A percentile compares a stretch with the other conserved stretches of the same genome.
phyloP scores from a whole-genome alignment of 1,139 yeast genomes.

The Protomyces inundatus region DNA sequence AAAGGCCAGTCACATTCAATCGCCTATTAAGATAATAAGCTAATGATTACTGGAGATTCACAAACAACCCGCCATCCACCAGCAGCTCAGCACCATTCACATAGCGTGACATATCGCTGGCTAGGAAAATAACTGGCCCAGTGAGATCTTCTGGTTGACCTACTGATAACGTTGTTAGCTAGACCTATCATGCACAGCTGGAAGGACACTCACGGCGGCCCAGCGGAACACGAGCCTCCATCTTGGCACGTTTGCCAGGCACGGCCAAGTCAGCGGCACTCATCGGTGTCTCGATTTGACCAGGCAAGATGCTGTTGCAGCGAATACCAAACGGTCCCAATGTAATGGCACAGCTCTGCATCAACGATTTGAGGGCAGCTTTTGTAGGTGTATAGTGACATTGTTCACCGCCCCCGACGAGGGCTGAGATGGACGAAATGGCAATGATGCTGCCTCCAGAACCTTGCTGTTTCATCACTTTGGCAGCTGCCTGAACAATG shows the following conservation, averaged over 20 bases:
- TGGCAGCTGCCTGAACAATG: conserved; percentile 48
- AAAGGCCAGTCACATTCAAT: too few species aligned
- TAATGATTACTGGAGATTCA: conserved; percentile 43
- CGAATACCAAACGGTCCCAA: conserved; percentile 45
- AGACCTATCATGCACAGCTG: too few species aligned
- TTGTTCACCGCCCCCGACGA: conserved; percentile 52
- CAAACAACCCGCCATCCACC: conserved; percentile 49
- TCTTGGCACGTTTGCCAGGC: conserved; percentile 41
- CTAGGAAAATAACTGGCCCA: conserved; percentile 48
- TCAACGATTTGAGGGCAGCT: conserved; percentile 52
- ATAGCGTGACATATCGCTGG: conserved; percentile 45
- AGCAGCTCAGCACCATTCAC: conserved; percentile 46
- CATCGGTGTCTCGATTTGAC: conserved; percentile 48
- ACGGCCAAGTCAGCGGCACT: conserved; percentile 42
- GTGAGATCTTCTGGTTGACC: conserved; percentile 47
- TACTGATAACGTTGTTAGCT: conserved; percentile 29
- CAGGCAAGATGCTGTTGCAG: conserved; percentile 55
- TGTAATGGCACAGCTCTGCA: conserved; percentile 52
- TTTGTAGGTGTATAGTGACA: conserved; percentile 59
- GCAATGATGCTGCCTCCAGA: conserved; percentile 49
- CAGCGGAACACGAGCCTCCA: conserved; percentile 43
- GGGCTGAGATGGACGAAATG: conserved; percentile 45
- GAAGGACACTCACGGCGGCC: conserved; percentile 38
- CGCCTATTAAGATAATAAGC: too few species aligned
- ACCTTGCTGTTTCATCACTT: conserved; percentile 46